Evolutionary conservation across 148 eudicot genomes (phyloP), one percentile per base, ranked within the genome.

Genomic region (Fagopyrum esculentum): DNA sequence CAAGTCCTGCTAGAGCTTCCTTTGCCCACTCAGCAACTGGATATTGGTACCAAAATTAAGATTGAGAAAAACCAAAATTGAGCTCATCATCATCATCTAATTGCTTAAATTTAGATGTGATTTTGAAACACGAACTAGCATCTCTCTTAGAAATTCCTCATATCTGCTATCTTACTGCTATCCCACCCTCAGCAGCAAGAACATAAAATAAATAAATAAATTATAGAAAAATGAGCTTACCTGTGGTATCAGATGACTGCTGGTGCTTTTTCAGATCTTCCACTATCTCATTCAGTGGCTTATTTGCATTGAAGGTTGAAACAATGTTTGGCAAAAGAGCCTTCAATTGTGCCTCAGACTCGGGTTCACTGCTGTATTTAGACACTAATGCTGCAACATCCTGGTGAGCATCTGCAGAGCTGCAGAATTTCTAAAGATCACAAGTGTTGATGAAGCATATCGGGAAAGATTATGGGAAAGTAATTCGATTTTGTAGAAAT

Each of bases 11-110:
- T 61, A 94, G 83, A n/a, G 98, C 89, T 74, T 92, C 96, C 81
- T 89, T 90, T 7, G 98, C 98, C 97, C 97, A 94, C 75, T 85
- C 89, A 56, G 87, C 85, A 80, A 89, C 97, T 94, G 84, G 57
- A 44, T 75, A 77, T 6, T 56, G 43, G 77, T 77, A 72, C 35
- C 73, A 66, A 29, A 6, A 64, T 40, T 44, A 22, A 72, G 22
- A 35, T 59, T 6, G 45, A 70, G 50, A 70, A 45, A 69, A 70
- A 70, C 1, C 64, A 74, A 57, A 16, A 3, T 12, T 26, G 15
- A 29, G 30, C 16, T 11, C 40, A 3, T 57, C 10, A 63, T 11
- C 44, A 11, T 11, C 40, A 35, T 35, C 3, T 35, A 26, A 63
- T 26, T 29, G 45, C 45, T 12, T 30, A 12, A 8, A 60, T 35